phyloP scores from a whole-genome alignment of 805 yeast species.

The Lipomyces yamanashiensis region DNA sequence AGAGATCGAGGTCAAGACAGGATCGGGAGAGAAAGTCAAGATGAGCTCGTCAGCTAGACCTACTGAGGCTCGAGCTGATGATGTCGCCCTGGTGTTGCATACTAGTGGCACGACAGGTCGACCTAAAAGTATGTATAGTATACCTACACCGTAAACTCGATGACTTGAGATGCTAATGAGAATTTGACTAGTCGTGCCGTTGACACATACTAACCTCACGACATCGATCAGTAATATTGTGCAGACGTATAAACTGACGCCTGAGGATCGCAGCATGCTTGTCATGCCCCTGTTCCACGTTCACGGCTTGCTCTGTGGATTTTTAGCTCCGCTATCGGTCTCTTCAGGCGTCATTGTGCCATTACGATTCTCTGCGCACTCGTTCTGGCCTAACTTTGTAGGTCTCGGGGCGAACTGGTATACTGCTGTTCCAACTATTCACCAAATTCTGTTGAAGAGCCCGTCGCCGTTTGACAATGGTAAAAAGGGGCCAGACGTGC shows the following conservation, averaged over 20 bases:
- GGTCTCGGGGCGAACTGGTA: slow-evolving; percentile 65
- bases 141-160: not conserved
- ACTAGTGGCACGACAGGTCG: slow-evolving; percentile 79
- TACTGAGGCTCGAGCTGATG: slow-evolving; percentile 43
- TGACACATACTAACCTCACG: slow-evolving; percentile 66
- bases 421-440: slow-evolving; percentile 73
- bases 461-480: slow-evolving; percentile 49
- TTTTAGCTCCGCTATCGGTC: slow-evolving; percentile 63
- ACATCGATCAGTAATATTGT: slow-evolving; percentile 64
- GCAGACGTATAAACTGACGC: slow-evolving; percentile 58
- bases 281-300: slow-evolving; percentile 83
- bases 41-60: slow-evolving; percentile 46
- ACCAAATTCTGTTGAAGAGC: slow-evolving; percentile 63
- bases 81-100: slow-evolving; percentile 68
- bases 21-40: slow-evolving; percentile 40
- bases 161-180: not conserved
- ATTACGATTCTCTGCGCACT: slow-evolving; percentile 61
- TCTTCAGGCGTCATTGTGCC: slow-evolving; percentile 65
- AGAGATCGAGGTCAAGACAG: not conserved
- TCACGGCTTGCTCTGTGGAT: slow-evolving; percentile 71
- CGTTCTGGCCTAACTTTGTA: slow-evolving; percentile 64
- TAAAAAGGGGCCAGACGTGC: slow-evolving; percentile 54
- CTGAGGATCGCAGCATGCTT: slow-evolving; percentile 59
- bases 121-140: slow-evolving; percentile 52
- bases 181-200: slow-evolving; percentile 57